phyloP scores from a whole-genome alignment of 345 rosid genomes.

The Murraya koenigii region DNA sequence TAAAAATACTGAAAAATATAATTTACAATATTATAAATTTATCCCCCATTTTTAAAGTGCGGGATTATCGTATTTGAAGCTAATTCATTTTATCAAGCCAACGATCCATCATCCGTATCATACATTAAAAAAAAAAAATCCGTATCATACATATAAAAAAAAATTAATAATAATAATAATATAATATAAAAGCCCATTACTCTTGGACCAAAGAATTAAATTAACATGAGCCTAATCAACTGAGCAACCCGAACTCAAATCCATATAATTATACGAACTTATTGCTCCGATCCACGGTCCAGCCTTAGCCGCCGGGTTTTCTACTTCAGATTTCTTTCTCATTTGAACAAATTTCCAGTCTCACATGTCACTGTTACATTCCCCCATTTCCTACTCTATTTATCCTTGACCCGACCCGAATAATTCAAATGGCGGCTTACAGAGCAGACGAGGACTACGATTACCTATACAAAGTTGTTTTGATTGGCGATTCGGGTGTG shows the following conservation, averaged over 20 bases:
- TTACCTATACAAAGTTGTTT: constrained; percentile 68
- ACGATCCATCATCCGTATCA: too few species aligned
- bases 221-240: neutral
- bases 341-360: neutral
- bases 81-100: too few species aligned
- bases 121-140: too few species aligned
- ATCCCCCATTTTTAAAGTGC: too few species aligned
- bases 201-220: too few species aligned
- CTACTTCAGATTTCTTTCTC: neutral
- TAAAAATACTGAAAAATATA: too few species aligned
- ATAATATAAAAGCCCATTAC: too few species aligned
- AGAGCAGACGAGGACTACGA: constrained; percentile 89
- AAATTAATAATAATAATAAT: too few species aligned
- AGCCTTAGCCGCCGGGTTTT: neutral
- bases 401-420: neutral
- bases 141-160: too few species aligned
- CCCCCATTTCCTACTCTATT: neutral
- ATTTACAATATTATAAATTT: too few species aligned
- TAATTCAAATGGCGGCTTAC: constrained; percentile 52
- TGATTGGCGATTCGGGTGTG: constrained; percentile 83
- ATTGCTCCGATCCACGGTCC: neutral
- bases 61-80: too few species aligned
- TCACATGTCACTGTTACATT: neutral
- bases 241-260: neutral
- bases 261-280: neutral